Base-by-base conservation (phyloP, 1,284 basidiomycete species). In the Polyporus tsugae region DNA sequence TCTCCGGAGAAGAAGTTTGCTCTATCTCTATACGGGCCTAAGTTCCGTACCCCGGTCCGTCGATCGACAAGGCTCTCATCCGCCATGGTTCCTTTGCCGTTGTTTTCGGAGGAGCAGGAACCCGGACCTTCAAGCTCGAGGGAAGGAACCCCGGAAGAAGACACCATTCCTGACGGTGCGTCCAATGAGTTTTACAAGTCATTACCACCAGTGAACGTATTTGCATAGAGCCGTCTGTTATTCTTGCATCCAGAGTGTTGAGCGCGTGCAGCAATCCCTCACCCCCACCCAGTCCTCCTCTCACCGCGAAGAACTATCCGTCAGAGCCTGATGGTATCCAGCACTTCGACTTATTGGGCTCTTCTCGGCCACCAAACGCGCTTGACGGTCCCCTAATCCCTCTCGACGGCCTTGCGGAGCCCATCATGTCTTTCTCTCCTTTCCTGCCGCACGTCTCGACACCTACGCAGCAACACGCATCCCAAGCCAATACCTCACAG, bases 251-350 rank as follows among this genome's bases (percentile, higher is more conserved):
- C 69, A 88, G 81, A 77, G 86, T 93, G 59, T 83, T 90, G 61
- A 84, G 87, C 64, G 91, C 91, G 68, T 86, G 87, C 66, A 89
- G 87, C 73, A 93, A 93, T 73, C 91, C 92, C 17, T 93, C 91
- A 22, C 92, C 91, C 33, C 92, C 92, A 19, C 91, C 92, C 2
- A 75, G 70, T 58, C 76, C 75, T 22, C 72, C 72, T 3, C 60
- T 64, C 15, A 63, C 60, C 9, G 6, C 64, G 5, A 64, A 70
- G 38, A 17, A 66, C 10, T 36, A 29, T 4, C 2, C 42, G 2
- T 58, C 58, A 0, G 62, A 62, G 7, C 63, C 22, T 49, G 58
- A 66, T 36, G 71, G 70, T 44, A 49, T 55, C 1, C 67, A 63
- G 17, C 62, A 66, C 15, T 52, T 69, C n/a, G 69, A 73, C 25